These are phyloP conservation scores for Camellia japonica DNA, from an alignment of 148 eudicot genomes.

Conservation along the genomic window DNA sequence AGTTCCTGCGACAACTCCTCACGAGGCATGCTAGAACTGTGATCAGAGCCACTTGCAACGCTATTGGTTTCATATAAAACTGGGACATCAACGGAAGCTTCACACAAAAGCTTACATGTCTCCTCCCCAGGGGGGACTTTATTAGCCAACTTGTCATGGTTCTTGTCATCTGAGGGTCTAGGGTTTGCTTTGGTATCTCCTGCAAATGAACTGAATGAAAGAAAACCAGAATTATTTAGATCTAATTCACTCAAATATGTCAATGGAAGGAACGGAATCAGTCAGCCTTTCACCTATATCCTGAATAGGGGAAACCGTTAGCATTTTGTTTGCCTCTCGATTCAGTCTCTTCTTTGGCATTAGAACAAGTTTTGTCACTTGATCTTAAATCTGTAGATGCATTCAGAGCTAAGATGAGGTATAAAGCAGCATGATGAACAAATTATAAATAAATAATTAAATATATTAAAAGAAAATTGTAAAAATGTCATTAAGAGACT, in stretches of 20 bases:
- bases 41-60: slow-evolving; percentile 16
- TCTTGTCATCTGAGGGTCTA: background rate
- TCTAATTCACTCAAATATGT: background rate
- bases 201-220: slow-evolving; percentile 9
- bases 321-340: slow-evolving; percentile 15
- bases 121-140: slow-evolving; percentile 7
- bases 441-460: background rate
- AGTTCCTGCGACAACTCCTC: slow-evolving; percentile 12
- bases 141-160: slow-evolving; percentile 12
- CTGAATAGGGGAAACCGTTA: slow-evolving; percentile 23
- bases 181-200: slow-evolving; percentile 9
- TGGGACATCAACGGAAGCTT: slow-evolving; percentile 37
- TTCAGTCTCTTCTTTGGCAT: slow-evolving; percentile 15
- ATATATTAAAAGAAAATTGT: background rate
- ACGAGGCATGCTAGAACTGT: background rate
- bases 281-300: slow-evolving; percentile 22
- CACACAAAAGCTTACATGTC: slow-evolving; percentile 28
- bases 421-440: slow-evolving; percentile 1
- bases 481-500: background rate
- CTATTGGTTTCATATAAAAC: slow-evolving; percentile 16
- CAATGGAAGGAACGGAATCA: background rate
- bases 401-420: background rate
- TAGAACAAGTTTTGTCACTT: slow-evolving; percentile 13
- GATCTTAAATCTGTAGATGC: slow-evolving; percentile 22
- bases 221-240: background rate